phyloP scores from a whole-genome alignment of 371 early-diverging fungal genomes.

The Smittium culicis region DNA sequence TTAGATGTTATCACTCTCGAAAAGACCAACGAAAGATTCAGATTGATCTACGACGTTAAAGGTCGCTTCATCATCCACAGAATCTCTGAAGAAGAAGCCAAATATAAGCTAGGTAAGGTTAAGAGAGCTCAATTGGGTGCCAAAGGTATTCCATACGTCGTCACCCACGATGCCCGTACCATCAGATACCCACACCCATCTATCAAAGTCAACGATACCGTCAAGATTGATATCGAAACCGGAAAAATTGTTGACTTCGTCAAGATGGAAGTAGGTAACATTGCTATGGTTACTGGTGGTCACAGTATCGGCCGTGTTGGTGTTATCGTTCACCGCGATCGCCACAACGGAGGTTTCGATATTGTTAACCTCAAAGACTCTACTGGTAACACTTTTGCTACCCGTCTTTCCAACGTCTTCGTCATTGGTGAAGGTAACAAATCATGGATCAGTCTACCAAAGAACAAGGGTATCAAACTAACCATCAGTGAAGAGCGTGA shows the following conservation, averaged over 20 bases:
- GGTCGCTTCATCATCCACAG: conserved; percentile 99
- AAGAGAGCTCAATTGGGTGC: conserved; percentile 84
- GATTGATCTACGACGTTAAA: conserved; percentile 97
- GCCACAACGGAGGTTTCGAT: conserved; percentile 95
- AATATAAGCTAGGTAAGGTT: conserved; percentile 98
- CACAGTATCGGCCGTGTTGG: conserved; percentile 99
- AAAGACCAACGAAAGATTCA: conserved; percentile 98
- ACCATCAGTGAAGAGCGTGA: conserved; percentile 97
- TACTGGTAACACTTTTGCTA: conserved; percentile 75
- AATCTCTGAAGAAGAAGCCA: conserved; percentile 95
- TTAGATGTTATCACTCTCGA: conserved; percentile 94
- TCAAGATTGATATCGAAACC: conserved; percentile 91
- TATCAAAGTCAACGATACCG: conserved; percentile 97
- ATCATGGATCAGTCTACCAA: conserved; percentile 85
- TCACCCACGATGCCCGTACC: conserved; percentile 99
- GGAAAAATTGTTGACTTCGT: conserved; percentile 88
- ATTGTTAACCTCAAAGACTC: conserved; percentile 89
- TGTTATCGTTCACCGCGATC: conserved; percentile 92
- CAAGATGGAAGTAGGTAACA: conserved; percentile 94
- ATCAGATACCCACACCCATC: conserved; percentile 99
- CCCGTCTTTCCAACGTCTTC: conserved; percentile 83
- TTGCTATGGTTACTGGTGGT: conserved; percentile 95
- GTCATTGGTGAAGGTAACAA: conserved; percentile 73
- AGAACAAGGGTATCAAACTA: conserved; percentile 95
- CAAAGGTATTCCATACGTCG: conserved; percentile 91